Evolutionary conservation across 2,329 filamentous ascomycete genomes (phyloP).

Genomic region (Cytospora paraplurivora): DNA sequence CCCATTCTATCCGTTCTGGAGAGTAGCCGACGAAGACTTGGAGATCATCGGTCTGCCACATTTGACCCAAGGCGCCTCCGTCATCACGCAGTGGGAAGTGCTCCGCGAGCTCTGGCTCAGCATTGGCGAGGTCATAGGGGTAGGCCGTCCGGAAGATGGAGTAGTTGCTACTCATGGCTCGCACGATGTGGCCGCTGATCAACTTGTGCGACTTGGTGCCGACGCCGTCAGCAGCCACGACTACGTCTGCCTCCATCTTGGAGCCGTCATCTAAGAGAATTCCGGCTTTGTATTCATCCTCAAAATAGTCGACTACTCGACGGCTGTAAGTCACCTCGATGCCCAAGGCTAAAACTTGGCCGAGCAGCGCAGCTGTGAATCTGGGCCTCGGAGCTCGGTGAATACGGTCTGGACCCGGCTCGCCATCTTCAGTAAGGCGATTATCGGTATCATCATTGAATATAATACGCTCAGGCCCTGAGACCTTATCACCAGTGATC

Average conservation of each 20-base stretch:
- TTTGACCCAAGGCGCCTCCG: slow-evolving; percentile 54
- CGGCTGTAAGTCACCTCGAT: slow-evolving; percentile 31
- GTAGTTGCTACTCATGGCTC: slow-evolving; percentile 33
- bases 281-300: slow-evolving; percentile 14
- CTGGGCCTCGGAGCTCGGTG: slow-evolving; percentile 28
- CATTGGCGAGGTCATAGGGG: slow-evolving; percentile 20
- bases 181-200: slow-evolving; percentile 30
- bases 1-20: slow-evolving; percentile 13
- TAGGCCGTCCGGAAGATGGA: slow-evolving; percentile 33
- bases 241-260: slow-evolving; percentile 34
- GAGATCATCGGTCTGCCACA: slow-evolving; percentile 47
- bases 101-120: slow-evolving; percentile 47
- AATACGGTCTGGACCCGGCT: neutral
- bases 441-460: slow-evolving; percentile 15
- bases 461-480: slow-evolving; percentile 27
- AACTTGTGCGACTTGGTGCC: slow-evolving; percentile 34
- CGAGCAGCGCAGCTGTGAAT: slow-evolving; percentile 30
- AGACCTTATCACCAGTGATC: slow-evolving; percentile 31
- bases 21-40: slow-evolving; percentile 51
- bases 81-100: slow-evolving; percentile 51
- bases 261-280: slow-evolving; percentile 28
- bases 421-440: slow-evolving; percentile 11
- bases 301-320: slow-evolving; percentile 28
- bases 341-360: slow-evolving; percentile 30
- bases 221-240: slow-evolving; percentile 39